Percentiles rank a stretch among this genome's conserved stretches.
These are phyloP conservation scores for Boeremia lycopersici DNA, from an alignment of 2,329 filamentous ascomycete genomes.

Conservation along the genomic window DNA sequence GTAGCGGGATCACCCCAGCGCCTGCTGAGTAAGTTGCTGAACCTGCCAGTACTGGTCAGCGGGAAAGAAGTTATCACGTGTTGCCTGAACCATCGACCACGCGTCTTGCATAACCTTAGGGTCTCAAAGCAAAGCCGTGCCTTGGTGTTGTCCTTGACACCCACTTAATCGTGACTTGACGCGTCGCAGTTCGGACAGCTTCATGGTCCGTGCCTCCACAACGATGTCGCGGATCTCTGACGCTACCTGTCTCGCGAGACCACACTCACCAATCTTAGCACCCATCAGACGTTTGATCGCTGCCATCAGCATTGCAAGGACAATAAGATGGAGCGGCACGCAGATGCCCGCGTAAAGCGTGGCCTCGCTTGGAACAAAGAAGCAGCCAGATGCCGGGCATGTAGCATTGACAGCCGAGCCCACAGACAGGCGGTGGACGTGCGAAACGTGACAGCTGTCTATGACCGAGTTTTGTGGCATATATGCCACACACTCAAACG, in stretches of 20 bases:
- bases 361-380: constrained; percentile 17
- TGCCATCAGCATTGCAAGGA: constrained; percentile 30
- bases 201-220: constrained; percentile 32
- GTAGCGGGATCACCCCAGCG: too few species aligned
- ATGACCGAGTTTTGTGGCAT: constrained; percentile 27
- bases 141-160: constrained; percentile 18
- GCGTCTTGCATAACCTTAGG: constrained; percentile 13
- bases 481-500: constrained; percentile 21
- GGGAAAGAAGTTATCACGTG: background rate
- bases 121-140: background rate
- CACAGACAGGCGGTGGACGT: constrained; percentile 18
- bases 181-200: constrained; percentile 10
- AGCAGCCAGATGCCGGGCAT: constrained; percentile 29
- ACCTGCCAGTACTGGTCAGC: too few species aligned
- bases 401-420: constrained; percentile 41
- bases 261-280: constrained; percentile 28
- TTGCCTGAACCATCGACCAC: constrained; percentile 9
- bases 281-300: constrained; percentile 18
- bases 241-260: constrained; percentile 33
- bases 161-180: constrained; percentile 25
- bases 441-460: constrained; percentile 32
- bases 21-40: too few species aligned
- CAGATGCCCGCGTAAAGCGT: constrained; percentile 30
- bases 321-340: constrained; percentile 19
- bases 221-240: constrained; percentile 39